Conservation (phyloP, 2,329 filamentous ascomycete species). For the Nectriaceae sp. region DNA sequence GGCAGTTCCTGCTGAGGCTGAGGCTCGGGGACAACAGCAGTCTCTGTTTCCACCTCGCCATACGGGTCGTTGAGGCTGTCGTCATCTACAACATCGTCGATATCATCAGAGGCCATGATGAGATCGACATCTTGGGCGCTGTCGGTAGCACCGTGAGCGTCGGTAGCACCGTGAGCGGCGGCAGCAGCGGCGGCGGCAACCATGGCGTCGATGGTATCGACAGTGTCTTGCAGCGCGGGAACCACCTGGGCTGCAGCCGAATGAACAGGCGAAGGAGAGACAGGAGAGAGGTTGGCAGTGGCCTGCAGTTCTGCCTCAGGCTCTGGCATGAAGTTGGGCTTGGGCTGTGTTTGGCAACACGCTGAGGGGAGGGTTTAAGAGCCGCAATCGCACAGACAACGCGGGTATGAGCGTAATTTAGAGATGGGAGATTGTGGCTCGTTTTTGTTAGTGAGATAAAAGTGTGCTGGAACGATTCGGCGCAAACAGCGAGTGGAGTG, state of each 20-base stretch:
- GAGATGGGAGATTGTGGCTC: conserved; percentile 18
- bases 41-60: conserved; percentile 40
- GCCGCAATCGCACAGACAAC: conserved; percentile 21
- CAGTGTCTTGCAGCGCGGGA: conserved; percentile 54
- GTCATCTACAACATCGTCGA: conserved; percentile 44
- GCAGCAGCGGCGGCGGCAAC: conserved; percentile 37
- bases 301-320: conserved; percentile 49
- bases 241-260: conserved; percentile 48
- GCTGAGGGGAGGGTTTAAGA: conserved; percentile 4
- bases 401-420: conserved; percentile 17
- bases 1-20: conserved; percentile 29
- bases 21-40: conserved; percentile 25
- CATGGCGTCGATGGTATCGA: conserved; percentile 52
- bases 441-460: conserved; percentile 22
- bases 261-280: conserved; percentile 52
- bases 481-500: conserved; percentile 13
- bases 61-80: conserved; percentile 53
- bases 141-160: conserved; percentile 32
- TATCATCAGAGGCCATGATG: conserved; percentile 36
- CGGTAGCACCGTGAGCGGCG: conserved; percentile 25
- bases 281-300: conserved; percentile 53
- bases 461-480: conserved; percentile 13
- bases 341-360: conserved; percentile 8
- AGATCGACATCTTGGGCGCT: conserved; percentile 34
- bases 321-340: conserved; percentile 45